Evolutionary conservation across 352 stramenopile genomes (phyloP), one percentile per base, ranked within the genome.

Genomic region (Phytopythium delawarense): DNA sequence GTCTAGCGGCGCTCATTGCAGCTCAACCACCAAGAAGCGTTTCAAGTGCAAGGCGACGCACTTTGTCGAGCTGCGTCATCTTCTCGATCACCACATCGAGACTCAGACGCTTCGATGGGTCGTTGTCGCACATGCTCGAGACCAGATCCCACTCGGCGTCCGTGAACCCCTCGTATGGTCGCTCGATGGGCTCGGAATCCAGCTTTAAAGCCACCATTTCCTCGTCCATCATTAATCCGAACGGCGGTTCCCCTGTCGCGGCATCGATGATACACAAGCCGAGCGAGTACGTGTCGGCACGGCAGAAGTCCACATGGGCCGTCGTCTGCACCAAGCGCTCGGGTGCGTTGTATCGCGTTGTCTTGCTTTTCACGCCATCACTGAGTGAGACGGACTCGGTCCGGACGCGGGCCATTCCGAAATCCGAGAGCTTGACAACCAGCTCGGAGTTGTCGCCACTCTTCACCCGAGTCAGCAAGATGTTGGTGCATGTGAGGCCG

Each of bases 401-500:
- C 4, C 57, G 21, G 6, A 42, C 23, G 20, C 13, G 8, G 37
- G 32, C 35, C 48, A 61, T 53, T 3, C 45, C 52, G 49, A 69
- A 63, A 25, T 62, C 57, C 1, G 45, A 34, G 7, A 69, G 28
- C 45, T 69, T 69, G 4, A 50, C 58, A 4, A 55, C 30, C 7
- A 52, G 32, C 11, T 18, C 8, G 0, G 45, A 32, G 45, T 51
- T 11, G 1, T 62, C 64, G 16, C 73, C 66, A 40, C 72, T 70
- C 7, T 57, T 32, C 2, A 9, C 8, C 4, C 7, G 13, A 5
- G 21, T 40, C 16, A 86, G 67, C 2, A 86, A 52, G 12, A 84
- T 62, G 57, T 86, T 83, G 53, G 51, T 72, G 35, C 65, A 76
- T 4, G 63, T 65, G 7, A 86, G 53, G 0, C 58, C 64, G 1